These are phyloP conservation scores for Verticillium alfalfae DNA, from an alignment of 2,329 filamentous ascomycete genomes.

Conservation along the genomic window DNA sequence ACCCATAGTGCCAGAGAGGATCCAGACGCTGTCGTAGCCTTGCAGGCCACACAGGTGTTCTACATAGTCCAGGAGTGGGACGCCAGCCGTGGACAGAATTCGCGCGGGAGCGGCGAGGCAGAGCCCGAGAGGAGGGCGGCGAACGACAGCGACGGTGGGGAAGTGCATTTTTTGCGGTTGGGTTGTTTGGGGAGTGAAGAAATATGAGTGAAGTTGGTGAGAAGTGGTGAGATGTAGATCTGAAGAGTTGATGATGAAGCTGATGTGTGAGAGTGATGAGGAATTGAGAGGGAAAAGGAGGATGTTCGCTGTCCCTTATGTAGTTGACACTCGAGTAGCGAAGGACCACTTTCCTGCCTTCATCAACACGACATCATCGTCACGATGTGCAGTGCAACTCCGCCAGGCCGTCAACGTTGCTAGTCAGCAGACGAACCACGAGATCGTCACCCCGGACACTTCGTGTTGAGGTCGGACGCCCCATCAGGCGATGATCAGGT, in stretches of 20 bases:
- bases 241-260: background rate
- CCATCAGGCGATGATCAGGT: background rate
- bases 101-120: conserved; percentile 22
- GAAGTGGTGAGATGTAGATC: background rate
- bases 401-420: background rate
- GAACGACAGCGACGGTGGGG: conserved; percentile 28
- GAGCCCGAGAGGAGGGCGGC: conserved; percentile 28
- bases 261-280: conserved; percentile 1
- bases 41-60: too few relatives aligned
- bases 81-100: too few relatives aligned
- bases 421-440: background rate
- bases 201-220: background rate
- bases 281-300: background rate
- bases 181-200: background rate
- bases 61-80: too few relatives aligned
- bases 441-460: background rate
- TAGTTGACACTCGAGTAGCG: background rate
- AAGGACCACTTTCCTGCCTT: background rate
- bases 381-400: background rate
- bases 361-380: background rate
- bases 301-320: background rate
- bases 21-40: too few relatives aligned
- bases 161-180: conserved; percentile 33
- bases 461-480: background rate
- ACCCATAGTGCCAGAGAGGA: too few relatives aligned